Percentiles rank a stretch among this genome's conserved stretches.
Evolutionary conservation across 1,139 yeast species (phyloP).

Genomic region (Magnusiomyces ingens): DNA sequence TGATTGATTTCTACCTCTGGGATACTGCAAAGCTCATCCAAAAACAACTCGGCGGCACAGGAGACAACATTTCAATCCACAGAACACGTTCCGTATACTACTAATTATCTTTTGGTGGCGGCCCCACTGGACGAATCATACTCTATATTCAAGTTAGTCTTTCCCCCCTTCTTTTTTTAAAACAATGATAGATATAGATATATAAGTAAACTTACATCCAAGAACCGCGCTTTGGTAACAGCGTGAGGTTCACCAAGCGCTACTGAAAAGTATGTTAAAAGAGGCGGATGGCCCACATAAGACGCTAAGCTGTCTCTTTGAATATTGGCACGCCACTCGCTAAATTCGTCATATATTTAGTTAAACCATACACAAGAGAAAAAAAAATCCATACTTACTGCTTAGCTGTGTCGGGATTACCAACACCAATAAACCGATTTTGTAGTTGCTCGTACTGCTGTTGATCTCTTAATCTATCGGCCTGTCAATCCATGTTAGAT

Average conservation of each 20-base stretch:
- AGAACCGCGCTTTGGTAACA: constrained; percentile 43
- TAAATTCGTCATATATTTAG: constrained; percentile 16
- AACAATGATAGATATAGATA: not conserved
- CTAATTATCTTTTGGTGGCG: constrained; percentile 16
- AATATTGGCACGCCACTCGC: constrained; percentile 53
- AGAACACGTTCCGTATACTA: constrained; percentile 35
- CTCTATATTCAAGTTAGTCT: constrained; percentile 27
- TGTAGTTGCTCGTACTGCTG: constrained; percentile 57
- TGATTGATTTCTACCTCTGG: constrained; percentile 40
- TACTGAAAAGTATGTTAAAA: constrained; percentile 60
- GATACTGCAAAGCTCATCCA: constrained; percentile 39
- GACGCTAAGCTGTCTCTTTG: constrained; percentile 71
- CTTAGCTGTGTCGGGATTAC: constrained; percentile 60
- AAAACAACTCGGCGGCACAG: constrained; percentile 18
- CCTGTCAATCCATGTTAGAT: constrained; percentile 32
- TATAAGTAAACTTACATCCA: constrained; percentile 36
- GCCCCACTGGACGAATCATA: constrained; percentile 46
- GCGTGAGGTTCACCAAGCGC: constrained; percentile 51
- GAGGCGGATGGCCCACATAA: constrained; percentile 59
- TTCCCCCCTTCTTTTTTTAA: too few species aligned
- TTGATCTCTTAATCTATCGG: constrained; percentile 62
- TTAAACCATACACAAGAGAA: constrained; percentile 15
- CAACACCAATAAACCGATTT: constrained; percentile 61
- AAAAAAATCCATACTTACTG: constrained; percentile 30
- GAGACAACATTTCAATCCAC: constrained; percentile 31